phyloP scores from a whole-genome alignment of 2,329 filamentous ascomycete genomes.

The Amauroascus verrucosus region DNA sequence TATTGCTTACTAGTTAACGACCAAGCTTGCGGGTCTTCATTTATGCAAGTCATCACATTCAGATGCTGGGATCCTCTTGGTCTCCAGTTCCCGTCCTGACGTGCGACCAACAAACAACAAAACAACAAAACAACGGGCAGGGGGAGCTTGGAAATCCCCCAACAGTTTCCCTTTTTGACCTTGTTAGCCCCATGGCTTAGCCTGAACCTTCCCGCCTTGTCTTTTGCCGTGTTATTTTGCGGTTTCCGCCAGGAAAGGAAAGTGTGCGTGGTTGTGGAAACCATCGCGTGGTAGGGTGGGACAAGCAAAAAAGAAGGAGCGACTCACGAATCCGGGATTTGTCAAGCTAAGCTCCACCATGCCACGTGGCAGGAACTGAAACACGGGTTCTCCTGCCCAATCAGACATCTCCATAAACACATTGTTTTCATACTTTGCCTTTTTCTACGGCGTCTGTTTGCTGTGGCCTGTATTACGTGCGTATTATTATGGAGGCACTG shows the following conservation, averaged over 20 bases:
- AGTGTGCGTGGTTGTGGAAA: too few species aligned
- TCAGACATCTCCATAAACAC: not conserved
- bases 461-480: not conserved
- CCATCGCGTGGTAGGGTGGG: conserved; percentile 8
- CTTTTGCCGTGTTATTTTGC: too few species aligned
- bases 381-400: not conserved
- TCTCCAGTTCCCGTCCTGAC: not conserved
- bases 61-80: not conserved
- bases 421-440: not conserved
- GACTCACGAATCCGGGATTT: not conserved
- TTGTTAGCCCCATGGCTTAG: too few species aligned
- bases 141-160: too few species aligned
- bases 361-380: conserved; percentile 9
- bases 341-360: conserved; percentile 6
- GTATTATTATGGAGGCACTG: not conserved
- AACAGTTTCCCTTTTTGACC: not conserved
- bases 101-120: not conserved
- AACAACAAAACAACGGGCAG: not conserved
- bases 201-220: too few species aligned
- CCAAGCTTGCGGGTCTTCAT: not conserved
- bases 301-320: not conserved
- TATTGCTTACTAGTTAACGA: not conserved
- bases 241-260: too few species aligned
- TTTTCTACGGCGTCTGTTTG: not conserved
- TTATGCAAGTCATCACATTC: conserved; percentile 1